A percentile compares a stretch with the other conserved stretches of the same genome.
Conservation (phyloP, 139 green algal species). For the Raphidocelis subcapitata region DNA sequence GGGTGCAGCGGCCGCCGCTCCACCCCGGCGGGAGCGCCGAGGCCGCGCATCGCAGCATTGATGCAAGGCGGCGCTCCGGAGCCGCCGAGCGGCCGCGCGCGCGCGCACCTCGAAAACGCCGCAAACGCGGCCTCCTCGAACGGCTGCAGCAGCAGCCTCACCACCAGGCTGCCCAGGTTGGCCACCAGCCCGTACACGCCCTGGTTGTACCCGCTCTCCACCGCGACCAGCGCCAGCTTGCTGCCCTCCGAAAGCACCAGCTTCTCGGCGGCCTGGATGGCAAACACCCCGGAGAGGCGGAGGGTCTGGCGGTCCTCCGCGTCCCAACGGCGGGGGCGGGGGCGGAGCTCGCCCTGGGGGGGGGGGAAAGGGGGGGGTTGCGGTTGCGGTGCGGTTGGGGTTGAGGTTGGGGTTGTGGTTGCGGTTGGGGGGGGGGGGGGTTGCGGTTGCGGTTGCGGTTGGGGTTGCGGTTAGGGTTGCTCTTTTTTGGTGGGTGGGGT, state of each 20-base stretch:
- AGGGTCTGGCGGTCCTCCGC: constrained; percentile 30
- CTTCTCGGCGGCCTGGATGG: constrained; percentile 70
- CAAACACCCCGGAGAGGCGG: constrained; percentile 30
- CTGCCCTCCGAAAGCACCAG: constrained; percentile 81
- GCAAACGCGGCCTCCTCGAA: constrained; percentile 88
- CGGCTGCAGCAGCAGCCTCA: constrained; percentile 83
- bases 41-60: neutral
- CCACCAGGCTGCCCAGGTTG: constrained; percentile 84
- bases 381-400: too few species aligned
- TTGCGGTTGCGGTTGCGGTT: too few species aligned
- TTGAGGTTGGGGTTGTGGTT: too few species aligned
- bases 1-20: too few species aligned
- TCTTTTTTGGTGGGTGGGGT: too few species aligned
- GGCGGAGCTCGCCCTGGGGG: neutral
- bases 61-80: neutral
- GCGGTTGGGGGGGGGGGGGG: too few species aligned
- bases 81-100: neutral
- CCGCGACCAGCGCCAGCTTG: constrained; percentile 57
- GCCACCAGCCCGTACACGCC: constrained; percentile 86
- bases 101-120: constrained; percentile 64
- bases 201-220: constrained; percentile 43
- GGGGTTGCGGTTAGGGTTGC: too few species aligned
- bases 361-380: too few species aligned
- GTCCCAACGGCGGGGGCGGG: constrained; percentile 16
- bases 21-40: too few species aligned